These are phyloP conservation scores for Aureobasidium leucospermi DNA, from an alignment of 2,329 filamentous ascomycete genomes.

Conservation along the genomic window DNA sequence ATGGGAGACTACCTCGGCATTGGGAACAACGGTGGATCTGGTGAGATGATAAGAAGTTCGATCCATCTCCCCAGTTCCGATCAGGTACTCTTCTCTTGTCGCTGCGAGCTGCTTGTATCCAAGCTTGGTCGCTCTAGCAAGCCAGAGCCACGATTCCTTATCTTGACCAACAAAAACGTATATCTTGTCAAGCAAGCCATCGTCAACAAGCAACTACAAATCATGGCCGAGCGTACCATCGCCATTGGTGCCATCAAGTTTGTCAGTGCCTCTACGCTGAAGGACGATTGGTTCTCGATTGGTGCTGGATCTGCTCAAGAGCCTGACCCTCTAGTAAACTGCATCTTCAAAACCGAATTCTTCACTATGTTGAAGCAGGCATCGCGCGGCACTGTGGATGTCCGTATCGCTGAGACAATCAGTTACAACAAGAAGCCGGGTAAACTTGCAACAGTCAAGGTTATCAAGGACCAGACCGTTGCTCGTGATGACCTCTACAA, in stretches of 20 bases:
- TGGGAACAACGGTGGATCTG: conserved; percentile 70
- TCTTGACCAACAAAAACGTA: conserved; percentile 79
- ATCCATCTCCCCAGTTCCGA: conserved; percentile 65
- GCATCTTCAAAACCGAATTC: conserved; percentile 92
- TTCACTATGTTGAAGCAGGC: conserved; percentile 82
- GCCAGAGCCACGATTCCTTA: conserved; percentile 72
- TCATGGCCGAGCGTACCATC: conserved; percentile 73
- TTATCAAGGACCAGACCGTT: conserved; percentile 74
- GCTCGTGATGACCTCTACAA: conserved; percentile 78
- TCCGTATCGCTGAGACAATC: conserved; percentile 76
- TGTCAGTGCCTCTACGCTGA: conserved; percentile 69
- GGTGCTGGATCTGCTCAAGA: conserved; percentile 86
- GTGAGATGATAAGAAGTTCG: conserved; percentile 69
- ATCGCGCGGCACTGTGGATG: conserved; percentile 70
- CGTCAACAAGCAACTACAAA: conserved; percentile 73
- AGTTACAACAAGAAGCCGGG: conserved; percentile 98
- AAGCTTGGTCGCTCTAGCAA: conserved; percentile 98
- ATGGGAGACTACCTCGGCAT: conserved; percentile 91
- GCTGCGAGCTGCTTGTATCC: conserved; percentile 80
- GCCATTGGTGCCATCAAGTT: conserved; percentile 84
- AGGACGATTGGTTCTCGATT: conserved; percentile 95
- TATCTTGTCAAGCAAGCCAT: conserved; percentile 83
- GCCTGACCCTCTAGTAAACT: conserved; percentile 86
- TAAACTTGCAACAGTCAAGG: conserved; percentile 83
- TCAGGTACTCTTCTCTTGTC: conserved; percentile 77